A percentile compares a stretch with the other conserved stretches of the same genome.
Evolutionary conservation across 2,329 filamentous ascomycete genomes (phyloP).

Genomic region (Fusarium palustre): DNA sequence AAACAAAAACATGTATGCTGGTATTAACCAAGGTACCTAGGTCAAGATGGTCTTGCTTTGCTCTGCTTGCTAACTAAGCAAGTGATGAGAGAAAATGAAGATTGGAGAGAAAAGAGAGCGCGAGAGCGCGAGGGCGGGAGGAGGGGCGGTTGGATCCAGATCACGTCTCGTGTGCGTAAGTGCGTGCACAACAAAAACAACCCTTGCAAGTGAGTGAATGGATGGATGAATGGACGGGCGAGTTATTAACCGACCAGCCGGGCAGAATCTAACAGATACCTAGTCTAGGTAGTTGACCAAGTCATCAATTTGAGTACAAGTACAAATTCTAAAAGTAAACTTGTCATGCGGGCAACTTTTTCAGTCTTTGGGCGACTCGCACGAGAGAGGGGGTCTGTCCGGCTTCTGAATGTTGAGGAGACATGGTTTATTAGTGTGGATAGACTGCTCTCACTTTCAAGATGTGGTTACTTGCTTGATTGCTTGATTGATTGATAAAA

Average conservation of each 20-base stretch:
- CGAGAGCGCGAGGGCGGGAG: background rate
- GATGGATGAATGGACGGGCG: background rate
- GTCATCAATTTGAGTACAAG: constrained; percentile 3
- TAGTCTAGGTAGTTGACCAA: background rate
- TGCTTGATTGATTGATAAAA: background rate
- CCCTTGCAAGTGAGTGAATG: constrained; percentile 27
- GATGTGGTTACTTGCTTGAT: background rate
- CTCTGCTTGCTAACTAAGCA: constrained; percentile 8
- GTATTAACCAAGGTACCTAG: background rate
- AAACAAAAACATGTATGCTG: constrained; percentile 9
- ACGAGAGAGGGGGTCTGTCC: constrained; percentile 10
- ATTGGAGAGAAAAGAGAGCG: constrained; percentile 10
- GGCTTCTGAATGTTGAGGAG: constrained; percentile 19
- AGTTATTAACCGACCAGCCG: constrained; percentile 21
- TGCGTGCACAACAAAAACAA: constrained; percentile 24
- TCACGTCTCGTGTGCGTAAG: constrained; percentile 28
- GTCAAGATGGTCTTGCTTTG: constrained; percentile 14
- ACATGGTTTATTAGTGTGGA: constrained; percentile 15
- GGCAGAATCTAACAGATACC: background rate
- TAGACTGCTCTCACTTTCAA: background rate
- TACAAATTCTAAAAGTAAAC: constrained; percentile 5
- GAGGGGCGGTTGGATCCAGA: constrained; percentile 22
- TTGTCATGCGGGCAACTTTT: constrained; percentile 23
- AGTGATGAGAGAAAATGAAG: constrained; percentile 7
- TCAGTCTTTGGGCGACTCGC: constrained; percentile 9